phyloP scores from a whole-genome alignment of 2,329 filamentous ascomycete genomes.

The Aspergillus pseudoterreus region DNA sequence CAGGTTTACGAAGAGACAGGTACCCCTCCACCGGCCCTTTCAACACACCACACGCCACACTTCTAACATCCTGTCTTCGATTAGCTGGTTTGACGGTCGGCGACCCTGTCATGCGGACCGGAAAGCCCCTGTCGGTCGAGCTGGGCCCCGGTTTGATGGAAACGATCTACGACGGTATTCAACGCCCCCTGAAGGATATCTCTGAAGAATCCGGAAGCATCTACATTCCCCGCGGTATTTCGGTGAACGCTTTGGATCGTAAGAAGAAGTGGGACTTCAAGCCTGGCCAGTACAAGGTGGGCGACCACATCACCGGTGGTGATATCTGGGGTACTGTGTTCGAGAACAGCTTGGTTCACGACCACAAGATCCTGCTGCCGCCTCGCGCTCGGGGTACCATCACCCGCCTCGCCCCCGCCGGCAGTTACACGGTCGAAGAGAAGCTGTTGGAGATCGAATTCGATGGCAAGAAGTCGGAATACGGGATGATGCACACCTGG shows the following conservation, averaged over 20 bases:
- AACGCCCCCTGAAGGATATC: constrained; percentile 87
- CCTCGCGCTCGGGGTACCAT: constrained; percentile 88
- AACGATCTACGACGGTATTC: constrained; percentile 99
- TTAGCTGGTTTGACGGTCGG: constrained; percentile 87
- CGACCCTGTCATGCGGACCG: constrained; percentile 84
- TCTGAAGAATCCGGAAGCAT: constrained; percentile 75
- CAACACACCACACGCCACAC: constrained; percentile 3
- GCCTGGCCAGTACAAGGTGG: constrained; percentile 78
- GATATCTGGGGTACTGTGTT: constrained; percentile 93
- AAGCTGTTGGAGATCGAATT: constrained; percentile 96
- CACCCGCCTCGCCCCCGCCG: constrained; percentile 83
- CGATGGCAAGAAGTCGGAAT: constrained; percentile 89
- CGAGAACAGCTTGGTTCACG: constrained; percentile 91
- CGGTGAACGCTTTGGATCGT: constrained; percentile 82
- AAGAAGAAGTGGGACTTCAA: constrained; percentile 96
- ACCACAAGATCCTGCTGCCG: constrained; percentile 89
- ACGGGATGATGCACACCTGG: constrained; percentile 98
- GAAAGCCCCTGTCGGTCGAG: constrained; percentile 96
- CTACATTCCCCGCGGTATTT: constrained; percentile 94
- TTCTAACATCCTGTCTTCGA: constrained; percentile 7
- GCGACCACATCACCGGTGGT: constrained; percentile 93
- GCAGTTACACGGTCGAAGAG: constrained; percentile 88
- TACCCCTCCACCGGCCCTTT: constrained; percentile 34
- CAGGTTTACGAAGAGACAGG: constrained; percentile 99
- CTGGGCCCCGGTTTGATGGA: constrained; percentile 95